Conservation (phyloP, 176 grass and related monocot genomes). For the Eremochloa ophiuroides region DNA sequence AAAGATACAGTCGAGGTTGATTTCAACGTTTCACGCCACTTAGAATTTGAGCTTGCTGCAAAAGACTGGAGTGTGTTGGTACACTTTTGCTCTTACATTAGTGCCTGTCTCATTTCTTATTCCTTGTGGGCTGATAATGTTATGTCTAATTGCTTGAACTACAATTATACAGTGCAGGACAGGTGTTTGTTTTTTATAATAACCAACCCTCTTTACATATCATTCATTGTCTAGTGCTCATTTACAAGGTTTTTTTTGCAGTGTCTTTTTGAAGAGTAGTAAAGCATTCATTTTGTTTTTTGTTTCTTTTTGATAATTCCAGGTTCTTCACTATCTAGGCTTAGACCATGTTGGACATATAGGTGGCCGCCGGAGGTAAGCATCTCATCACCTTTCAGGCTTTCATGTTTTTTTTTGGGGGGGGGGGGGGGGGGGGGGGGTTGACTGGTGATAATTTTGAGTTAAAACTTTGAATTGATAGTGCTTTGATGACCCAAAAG, state of each 20-base stretch:
- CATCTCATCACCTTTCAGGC: not conserved
- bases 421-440: too few species aligned
- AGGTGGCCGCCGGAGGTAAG: conserved; percentile 74
- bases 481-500: conserved; percentile 78
- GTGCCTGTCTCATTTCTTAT: conserved; percentile 14
- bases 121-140: not conserved
- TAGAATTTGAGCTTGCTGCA: conserved; percentile 70
- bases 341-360: conserved; percentile 97
- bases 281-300: conserved; percentile 20
- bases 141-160: conserved; percentile 9
- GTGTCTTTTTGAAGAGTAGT: not conserved
- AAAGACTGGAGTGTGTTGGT: conserved; percentile 79
- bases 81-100: not conserved
- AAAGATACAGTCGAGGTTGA: conserved; percentile 97
- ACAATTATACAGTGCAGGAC: not conserved
- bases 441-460: conserved; percentile 6
- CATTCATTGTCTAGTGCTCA: not conserved
- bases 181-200: not conserved
- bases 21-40: conserved; percentile 85
- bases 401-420: conserved; percentile 22
- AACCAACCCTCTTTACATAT: not conserved
- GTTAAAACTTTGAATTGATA: conserved; percentile 42
- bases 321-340: conserved; percentile 94
- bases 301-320: conserved; percentile 25
- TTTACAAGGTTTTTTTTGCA: not conserved